Evolutionary conservation across 441 rosid genomes (phyloP), one percentile per base, ranked within the genome.

Genomic region (Erysimum cheiri): DNA sequence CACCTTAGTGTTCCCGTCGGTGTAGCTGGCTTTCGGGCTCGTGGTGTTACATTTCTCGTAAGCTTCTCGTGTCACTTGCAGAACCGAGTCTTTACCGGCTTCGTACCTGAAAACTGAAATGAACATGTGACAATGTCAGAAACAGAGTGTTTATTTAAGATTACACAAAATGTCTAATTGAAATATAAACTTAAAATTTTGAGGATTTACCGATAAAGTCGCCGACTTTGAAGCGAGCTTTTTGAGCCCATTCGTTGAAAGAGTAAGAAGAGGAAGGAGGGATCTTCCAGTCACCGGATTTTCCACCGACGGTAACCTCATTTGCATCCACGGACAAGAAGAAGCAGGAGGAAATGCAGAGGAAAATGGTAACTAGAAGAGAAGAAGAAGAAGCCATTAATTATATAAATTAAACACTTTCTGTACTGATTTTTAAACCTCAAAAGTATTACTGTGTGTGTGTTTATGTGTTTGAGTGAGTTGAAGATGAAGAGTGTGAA

Each of bases 231-330:
- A 94, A 94, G 12, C 97, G 98, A 64, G 88, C 31, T 2, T 70
- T 77, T 54, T 73, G 80, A 37, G 98, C 93, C 98, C 99, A 92
- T 47, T 71, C 74, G 66, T 85, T 88, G 73, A 94, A 91, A 50
- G 96, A 85, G 71, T 77, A 85, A 6, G 91, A 75, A 62, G 88
- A 75, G 2, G 91, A 88, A 52, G 87, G 31, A 0, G 97, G 97
- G 71, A 87, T 55, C 61, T 84, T 85, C 99, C 99, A 94, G 0
- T 88, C 85, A 46, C 82, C 87, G 3, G 82, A 9, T 73, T 86
- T 85, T 47, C 94, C 97, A 14, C 97, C 97, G 35, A 94, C 89
- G 22, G 81, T 11, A 12, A 90, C 55, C 2, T 92, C 97, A 60
- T 74, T 88, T 48, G 94, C 96, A 72, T 84, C 67, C 0, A 44